Percentiles rank a stretch among this genome's conserved stretches.
phyloP scores from a whole-genome alignment of 1,284 basidiomycete genomes.

The Pseudozyma tsukubaensis region DNA sequence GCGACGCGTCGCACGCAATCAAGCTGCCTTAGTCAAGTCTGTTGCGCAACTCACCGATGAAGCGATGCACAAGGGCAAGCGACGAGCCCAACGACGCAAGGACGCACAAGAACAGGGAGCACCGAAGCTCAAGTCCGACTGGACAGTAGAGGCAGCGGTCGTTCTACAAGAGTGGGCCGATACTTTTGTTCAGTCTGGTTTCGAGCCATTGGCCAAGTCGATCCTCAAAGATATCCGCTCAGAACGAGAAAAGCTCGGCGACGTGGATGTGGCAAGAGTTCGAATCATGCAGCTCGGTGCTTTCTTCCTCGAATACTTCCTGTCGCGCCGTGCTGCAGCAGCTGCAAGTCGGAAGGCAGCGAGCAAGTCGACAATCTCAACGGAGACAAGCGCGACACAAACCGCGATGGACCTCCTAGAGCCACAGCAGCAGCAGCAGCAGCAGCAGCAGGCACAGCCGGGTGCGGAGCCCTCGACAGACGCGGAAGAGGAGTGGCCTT shows the following conservation, averaged over 20 bases:
- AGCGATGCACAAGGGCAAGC: constrained; percentile 36
- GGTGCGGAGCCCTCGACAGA: background rate
- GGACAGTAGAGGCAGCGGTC: constrained; percentile 54
- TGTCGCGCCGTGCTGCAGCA: constrained; percentile 45
- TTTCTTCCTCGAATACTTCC: constrained; percentile 67
- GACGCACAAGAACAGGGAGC: constrained; percentile 60
- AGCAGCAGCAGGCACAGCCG: constrained; percentile 7
- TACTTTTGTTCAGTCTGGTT: constrained; percentile 60
- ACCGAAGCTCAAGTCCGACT: constrained; percentile 47
- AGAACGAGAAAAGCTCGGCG: constrained; percentile 65
- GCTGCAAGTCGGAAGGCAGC: constrained; percentile 17
- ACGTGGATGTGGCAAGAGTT: constrained; percentile 62
- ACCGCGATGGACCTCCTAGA: constrained; percentile 11
- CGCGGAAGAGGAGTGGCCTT: constrained; percentile 44
- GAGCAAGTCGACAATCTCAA: constrained; percentile 1
- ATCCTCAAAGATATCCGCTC: constrained; percentile 65
- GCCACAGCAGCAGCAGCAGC: constrained; percentile 2
- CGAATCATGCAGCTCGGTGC: constrained; percentile 61
- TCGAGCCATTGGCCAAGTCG: constrained; percentile 58
- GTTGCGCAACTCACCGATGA: constrained; percentile 59
- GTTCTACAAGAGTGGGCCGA: constrained; percentile 62
- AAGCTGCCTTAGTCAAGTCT: constrained; percentile 55
- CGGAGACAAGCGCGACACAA: constrained; percentile 13
- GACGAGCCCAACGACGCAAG: constrained; percentile 48
- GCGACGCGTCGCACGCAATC: constrained; percentile 55